A percentile compares a stretch with the other conserved stretches of the same genome.
Evolutionary conservation across 179 eudicot species (phyloP).

Genomic region (Kewa caespitosa): DNA sequence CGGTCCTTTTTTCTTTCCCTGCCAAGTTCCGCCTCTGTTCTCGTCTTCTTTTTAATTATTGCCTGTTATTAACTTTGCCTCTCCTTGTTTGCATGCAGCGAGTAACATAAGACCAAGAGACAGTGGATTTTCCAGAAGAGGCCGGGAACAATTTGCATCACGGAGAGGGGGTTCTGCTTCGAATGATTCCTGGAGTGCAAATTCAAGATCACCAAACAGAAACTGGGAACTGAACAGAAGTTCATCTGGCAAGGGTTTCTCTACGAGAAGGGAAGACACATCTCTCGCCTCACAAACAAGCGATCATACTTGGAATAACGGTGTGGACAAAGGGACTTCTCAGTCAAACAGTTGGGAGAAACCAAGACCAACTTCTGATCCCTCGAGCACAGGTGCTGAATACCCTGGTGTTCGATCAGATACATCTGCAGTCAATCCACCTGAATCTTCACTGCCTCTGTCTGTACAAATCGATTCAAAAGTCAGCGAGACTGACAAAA

Average conservation of each 20-base stretch:
- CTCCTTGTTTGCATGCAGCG: constrained; percentile 46
- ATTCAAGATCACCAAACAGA: constrained; percentile 46
- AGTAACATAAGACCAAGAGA: constrained; percentile 45
- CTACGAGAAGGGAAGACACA: constrained; percentile 48
- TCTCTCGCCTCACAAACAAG: constrained; percentile 30
- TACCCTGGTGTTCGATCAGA: constrained; percentile 35
- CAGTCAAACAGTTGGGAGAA: constrained; percentile 42
- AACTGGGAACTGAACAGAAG: constrained; percentile 52
- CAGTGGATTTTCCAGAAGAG: constrained; percentile 54
- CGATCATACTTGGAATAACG: constrained; percentile 50
- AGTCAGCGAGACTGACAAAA: constrained; percentile 66
- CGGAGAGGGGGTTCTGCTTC: constrained; percentile 50
- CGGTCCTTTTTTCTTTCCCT: too few species aligned
- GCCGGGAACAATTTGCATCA: constrained; percentile 61
- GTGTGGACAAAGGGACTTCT: constrained; percentile 36
- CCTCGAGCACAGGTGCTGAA: constrained; percentile 31
- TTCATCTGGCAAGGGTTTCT: constrained; percentile 42
- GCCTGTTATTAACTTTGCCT: neutral
- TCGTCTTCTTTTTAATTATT: neutral
- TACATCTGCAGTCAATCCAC: constrained; percentile 32
- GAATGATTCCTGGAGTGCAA: constrained; percentile 62
- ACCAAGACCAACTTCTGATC: constrained; percentile 32
- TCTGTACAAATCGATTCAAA: constrained; percentile 39
- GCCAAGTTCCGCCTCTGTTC: too few species aligned
- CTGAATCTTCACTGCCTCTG: constrained; percentile 40